Conservation (phyloP, 164 flowering plant species). For the Cinnamomum chago region DNA sequence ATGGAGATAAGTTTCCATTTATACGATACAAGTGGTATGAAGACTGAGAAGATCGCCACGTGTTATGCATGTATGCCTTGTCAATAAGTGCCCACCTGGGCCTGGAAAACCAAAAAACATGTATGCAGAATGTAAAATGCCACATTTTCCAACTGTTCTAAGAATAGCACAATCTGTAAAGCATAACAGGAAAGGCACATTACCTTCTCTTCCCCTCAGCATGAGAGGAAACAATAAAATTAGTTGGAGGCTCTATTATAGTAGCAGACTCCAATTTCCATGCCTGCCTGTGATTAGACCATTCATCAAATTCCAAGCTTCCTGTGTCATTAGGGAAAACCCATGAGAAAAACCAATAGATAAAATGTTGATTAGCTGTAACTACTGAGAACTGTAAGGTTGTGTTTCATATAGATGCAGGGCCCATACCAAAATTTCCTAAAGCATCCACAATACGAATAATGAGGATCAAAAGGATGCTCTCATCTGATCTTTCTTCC, state of each 20-base stretch:
- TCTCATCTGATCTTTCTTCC: slow-evolving; percentile 94
- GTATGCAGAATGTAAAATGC: slow-evolving; percentile 8
- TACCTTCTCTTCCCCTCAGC: slow-evolving; percentile 87
- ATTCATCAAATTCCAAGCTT: slow-evolving; percentile 91
- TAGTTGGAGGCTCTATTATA: slow-evolving; percentile 80
- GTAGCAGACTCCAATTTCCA: slow-evolving; percentile 97
- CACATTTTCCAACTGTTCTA: not conserved
- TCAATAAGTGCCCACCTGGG: slow-evolving; percentile 95
- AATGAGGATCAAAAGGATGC: slow-evolving; percentile 80
- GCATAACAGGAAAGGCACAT: not conserved
- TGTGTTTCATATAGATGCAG: not conserved
- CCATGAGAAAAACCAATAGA: not conserved
- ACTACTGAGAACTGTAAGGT: not conserved
- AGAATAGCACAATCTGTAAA: not conserved
- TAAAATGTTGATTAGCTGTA: not conserved
- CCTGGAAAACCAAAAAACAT: slow-evolving; percentile 36
- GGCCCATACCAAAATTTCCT: slow-evolving; percentile 76
- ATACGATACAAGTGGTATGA: slow-evolving; percentile 80
- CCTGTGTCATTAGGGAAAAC: slow-evolving; percentile 42
- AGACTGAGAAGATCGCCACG: slow-evolving; percentile 97
- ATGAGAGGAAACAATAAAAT: slow-evolving; percentile 70
- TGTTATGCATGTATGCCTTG: slow-evolving; percentile 91
- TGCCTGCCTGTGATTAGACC: slow-evolving; percentile 90
- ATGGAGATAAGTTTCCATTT: slow-evolving; percentile 50
- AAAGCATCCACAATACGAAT: slow-evolving; percentile 90